A percentile compares a stretch with the other conserved stretches of the same genome.
phyloP scores from a whole-genome alignment of 164 flowering plant species.

The Vitis cinerea region DNA sequence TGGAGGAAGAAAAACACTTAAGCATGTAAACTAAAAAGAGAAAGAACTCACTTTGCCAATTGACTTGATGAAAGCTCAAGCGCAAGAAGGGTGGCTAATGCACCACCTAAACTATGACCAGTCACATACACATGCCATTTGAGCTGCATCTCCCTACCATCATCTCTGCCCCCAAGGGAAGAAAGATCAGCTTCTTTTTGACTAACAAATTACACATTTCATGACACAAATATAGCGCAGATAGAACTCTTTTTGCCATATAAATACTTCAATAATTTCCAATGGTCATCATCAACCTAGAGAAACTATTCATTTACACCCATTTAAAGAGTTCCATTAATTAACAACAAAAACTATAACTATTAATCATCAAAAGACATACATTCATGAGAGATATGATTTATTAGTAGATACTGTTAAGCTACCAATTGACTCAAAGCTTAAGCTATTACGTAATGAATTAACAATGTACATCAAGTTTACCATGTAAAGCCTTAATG shows the following conservation, averaged over 20 bases:
- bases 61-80: slow-evolving; percentile 92
- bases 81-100: slow-evolving; percentile 90
- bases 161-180: slow-evolving; percentile 50
- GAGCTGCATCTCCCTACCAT: slow-evolving; percentile 32
- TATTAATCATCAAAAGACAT: too few species aligned
- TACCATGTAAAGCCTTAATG: too few species aligned
- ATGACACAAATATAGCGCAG: neutral
- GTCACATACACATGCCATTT: slow-evolving; percentile 91
- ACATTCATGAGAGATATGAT: too few species aligned
- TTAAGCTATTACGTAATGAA: too few species aligned
- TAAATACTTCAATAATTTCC: neutral
- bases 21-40: neutral
- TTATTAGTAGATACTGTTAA: too few species aligned
- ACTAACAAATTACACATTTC: neutral
- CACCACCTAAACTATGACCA: slow-evolving; percentile 99
- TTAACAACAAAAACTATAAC: too few species aligned
- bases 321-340: too few species aligned
- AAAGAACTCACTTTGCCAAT: slow-evolving; percentile 75
- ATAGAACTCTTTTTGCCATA: neutral
- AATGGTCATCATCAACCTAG: too few species aligned
- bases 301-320: too few species aligned
- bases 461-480: too few species aligned
- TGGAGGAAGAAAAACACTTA: neutral
- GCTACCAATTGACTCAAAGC: too few species aligned
- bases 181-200: neutral